phyloP scores from a whole-genome alignment of 1,139 yeast species.

The Lodderomyces theae region DNA sequence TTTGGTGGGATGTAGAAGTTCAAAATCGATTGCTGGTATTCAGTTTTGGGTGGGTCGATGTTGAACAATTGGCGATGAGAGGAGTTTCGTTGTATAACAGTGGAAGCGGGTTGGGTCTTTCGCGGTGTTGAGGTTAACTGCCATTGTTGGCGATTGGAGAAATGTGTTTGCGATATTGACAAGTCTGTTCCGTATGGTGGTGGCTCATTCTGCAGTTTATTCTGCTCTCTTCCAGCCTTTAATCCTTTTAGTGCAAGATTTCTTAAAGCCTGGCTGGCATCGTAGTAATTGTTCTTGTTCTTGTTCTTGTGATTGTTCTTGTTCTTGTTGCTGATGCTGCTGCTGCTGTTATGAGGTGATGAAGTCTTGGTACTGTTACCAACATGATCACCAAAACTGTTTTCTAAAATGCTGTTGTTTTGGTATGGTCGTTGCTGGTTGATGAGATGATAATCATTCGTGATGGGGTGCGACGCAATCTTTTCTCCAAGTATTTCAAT shows the following conservation, averaged over 20 bases:
- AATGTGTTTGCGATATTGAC: conserved; percentile 14
- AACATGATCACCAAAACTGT: conserved; percentile 2
- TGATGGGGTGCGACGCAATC: conserved; percentile 4
- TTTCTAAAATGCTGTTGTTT: conserved; percentile 13
- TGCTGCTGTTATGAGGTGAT: background rate
- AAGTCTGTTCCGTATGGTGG: conserved; percentile 16
- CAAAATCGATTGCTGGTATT: conserved; percentile 19
- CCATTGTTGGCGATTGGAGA: conserved; percentile 5
- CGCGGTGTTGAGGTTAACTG: background rate
- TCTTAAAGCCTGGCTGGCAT: conserved; percentile 4
- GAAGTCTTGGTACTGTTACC: background rate
- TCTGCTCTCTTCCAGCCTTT: background rate
- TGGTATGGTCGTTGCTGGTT: conserved; percentile 1
- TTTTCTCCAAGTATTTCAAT: conserved; percentile 12
- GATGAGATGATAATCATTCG: conserved; percentile 15
- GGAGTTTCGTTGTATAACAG: background rate
- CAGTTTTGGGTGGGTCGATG: conserved; percentile 3
- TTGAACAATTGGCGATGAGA: conserved; percentile 1
- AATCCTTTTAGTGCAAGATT: conserved; percentile 7
- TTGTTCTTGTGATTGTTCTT: too few species aligned
- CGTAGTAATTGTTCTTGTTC: too few species aligned
- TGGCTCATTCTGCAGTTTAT: conserved; percentile 5
- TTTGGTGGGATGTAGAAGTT: conserved; percentile 18
- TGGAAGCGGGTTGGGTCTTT: background rate
- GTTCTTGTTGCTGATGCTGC: too few species aligned